Base-by-base conservation (phyloP, 306 rosid species). In the Medicago arabica region DNA sequence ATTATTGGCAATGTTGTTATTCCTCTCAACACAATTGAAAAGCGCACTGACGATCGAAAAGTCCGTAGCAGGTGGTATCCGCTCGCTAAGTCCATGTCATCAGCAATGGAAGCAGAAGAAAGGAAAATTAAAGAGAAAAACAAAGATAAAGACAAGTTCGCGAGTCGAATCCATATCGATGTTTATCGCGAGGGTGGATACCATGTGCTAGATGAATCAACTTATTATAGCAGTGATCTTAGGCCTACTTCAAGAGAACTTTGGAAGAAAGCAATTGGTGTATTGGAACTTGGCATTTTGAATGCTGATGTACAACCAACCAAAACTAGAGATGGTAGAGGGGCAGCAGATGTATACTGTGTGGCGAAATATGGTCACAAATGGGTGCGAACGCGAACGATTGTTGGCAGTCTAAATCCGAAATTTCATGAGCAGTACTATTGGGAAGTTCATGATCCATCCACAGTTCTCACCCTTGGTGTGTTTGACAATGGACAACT, bases 371-470 rank as follows among this genome's bases (percentile, higher is more conserved):
- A 95, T 69, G 93, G 97, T 8, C 92, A 82, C 16, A 95, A 95
- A 87, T 95, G 98, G 98, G 87, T 95, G 64, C 88, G 98, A 12
- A 95, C 98, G 47, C 81, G 98, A 61, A 95, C 98, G 21, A 75
- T 95, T 50, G 81, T 86, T 13, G 78, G 84, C 83, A 95, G 81
- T 82, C 65, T 78, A 31, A 86, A 49, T 75, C 97, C 98, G 0
- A 90, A 82, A 78, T 95, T 54, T 90, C 83, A 95, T 25, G 98
- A 95, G 92, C 98, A 95, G 67, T 92, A 95, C 88, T 88, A 93
- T 21, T 95, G 98, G 98, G 98, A 95, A 81, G 98, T 95, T 31
- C 40, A 49, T 81, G 98, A 95, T 78, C 90, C 91, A 13, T 87
- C 97, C 5, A 95, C 98, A 6, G 97, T 95, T 77, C 95, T 95